Base-by-base conservation (phyloP, 2,329 filamentous ascomycete species). In the Apiospora saccharicola region DNA sequence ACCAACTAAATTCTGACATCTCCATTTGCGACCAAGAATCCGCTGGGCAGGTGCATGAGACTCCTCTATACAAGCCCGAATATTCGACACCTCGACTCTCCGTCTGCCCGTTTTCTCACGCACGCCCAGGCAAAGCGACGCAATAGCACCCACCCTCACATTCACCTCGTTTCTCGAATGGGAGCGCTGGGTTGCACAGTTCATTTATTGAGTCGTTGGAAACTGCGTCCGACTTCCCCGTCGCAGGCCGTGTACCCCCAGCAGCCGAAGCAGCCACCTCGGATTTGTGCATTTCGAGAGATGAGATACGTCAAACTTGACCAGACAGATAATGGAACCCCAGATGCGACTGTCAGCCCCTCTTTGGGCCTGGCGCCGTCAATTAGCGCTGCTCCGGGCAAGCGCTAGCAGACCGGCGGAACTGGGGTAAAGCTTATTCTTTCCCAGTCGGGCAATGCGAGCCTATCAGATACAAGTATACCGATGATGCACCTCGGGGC, bases 381-480 rank as follows among this genome's bases (percentile, higher is more conserved):
- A 49, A 69, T 30, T 49, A 47, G 30, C 44, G 68, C 68, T 57
- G 34, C 30, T 53, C 46, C 46, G 26, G 68, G 68, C 46, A 67
- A 64, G 34, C 46, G 41, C 53, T 67, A 64, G 57, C 57, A 41
- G 57, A 57, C 68, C 30, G 57, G 26, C 41, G 49, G 34, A 14
- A 14, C 71, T 41, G 64, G 71, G 43, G 47, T 37, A 46, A 57
- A 51, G 67, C 44, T 69, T 70, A 71, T 57, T 46, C 71, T 71
- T 71, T 69, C 71, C 71, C n/a, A 57, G 71, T 71, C 67, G 43
- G 71, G 71, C 41, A 71, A 71, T 71, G 49, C 71, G 30, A 71
- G 71, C 71, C 71, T 71, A 57, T 57, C 68, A 70, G 68, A 68
- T 34, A 68, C 57, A 30, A 30, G 26, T 64, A 64, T 64, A 24